Evolutionary conservation across 2,329 filamentous ascomycete species (phyloP).

Genomic region (Biscogniauxia marginata): DNA sequence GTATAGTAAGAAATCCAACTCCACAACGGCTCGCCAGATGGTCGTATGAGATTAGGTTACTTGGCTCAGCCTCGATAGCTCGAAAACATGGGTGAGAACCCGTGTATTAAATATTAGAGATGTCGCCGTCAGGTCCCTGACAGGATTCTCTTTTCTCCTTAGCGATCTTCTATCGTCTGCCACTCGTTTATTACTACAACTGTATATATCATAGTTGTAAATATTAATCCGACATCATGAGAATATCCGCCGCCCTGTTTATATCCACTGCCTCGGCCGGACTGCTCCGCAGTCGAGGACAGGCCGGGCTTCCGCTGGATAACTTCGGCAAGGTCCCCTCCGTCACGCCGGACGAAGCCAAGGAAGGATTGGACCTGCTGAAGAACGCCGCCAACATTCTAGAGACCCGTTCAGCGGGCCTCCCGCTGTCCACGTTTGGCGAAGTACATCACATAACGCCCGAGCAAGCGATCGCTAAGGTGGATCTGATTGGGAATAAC

Average conservation of each 20-base stretch:
- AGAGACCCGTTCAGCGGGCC: conserved; percentile 11
- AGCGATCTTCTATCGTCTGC: neutral
- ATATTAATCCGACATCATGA: neutral
- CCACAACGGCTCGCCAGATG: neutral
- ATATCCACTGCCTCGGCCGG: neutral
- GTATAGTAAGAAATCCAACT: neutral
- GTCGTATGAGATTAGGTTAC: neutral
- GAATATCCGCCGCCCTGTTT: neutral
- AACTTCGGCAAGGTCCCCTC: conserved; percentile 14
- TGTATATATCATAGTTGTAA: neutral
- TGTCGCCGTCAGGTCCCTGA: neutral
- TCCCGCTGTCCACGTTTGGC: conserved; percentile 22
- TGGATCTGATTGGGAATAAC: conserved; percentile 27
- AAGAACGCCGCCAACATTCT: conserved; percentile 5
- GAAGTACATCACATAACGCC: conserved; percentile 21
- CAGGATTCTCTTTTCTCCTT: neutral
- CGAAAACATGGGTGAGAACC: neutral
- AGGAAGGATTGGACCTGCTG: conserved; percentile 7
- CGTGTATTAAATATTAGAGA: neutral
- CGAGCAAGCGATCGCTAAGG: conserved; percentile 14
- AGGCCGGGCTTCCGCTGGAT: conserved; percentile 13
- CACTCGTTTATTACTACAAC: neutral
- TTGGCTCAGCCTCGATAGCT: neutral
- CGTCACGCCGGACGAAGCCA: conserved; percentile 15
- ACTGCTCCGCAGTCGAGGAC: neutral